phyloP scores from a whole-genome alignment of 768 basidiomycete genomes.

The Mycena latifolia region DNA sequence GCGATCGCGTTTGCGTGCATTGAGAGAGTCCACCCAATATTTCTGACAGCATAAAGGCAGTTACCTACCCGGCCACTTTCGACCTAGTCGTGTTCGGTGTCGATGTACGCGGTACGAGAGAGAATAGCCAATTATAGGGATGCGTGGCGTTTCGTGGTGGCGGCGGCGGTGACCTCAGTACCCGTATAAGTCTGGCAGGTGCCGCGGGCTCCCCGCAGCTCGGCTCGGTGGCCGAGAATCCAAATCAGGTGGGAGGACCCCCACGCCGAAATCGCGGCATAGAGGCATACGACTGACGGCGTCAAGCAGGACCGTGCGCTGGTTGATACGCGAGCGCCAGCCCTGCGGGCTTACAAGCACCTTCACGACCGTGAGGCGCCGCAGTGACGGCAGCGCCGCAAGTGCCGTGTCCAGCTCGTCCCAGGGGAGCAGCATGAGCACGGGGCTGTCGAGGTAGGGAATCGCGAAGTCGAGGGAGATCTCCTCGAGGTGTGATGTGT shows the following conservation, averaged over 20 bases:
- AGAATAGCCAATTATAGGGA: no score
- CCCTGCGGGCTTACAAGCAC: constrained; percentile 31
- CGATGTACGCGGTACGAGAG: no score
- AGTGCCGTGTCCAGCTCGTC: constrained; percentile 17
- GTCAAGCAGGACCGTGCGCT: constrained; percentile 18
- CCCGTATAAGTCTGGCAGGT: constrained; percentile 4
- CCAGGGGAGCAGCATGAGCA: constrained; percentile 20
- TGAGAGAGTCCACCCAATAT: no score
- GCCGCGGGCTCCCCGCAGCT: constrained; percentile 23
- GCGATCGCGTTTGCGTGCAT: no score
- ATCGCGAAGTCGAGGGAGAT: constrained; percentile 32
- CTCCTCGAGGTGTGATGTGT: constrained; percentile 9
- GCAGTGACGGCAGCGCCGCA: constrained; percentile 17
- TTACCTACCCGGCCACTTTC: no score
- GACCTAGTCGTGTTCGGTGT: no score
- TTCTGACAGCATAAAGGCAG: no score
- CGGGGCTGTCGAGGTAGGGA: constrained; percentile 29
- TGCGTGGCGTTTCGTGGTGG: no score
- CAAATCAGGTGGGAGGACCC: background rate
- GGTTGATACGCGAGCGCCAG: constrained; percentile 31
- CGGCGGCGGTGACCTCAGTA: constrained; percentile 10
- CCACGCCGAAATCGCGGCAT: constrained; percentile 20
- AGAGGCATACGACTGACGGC: constrained; percentile 19
- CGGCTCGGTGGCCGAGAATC: constrained; percentile 20
- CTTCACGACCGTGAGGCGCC: constrained; percentile 22